Base-by-base conservation (phyloP, 495 filamentous ascomycete species). In the Melanomma pulvis-pyrius region DNA sequence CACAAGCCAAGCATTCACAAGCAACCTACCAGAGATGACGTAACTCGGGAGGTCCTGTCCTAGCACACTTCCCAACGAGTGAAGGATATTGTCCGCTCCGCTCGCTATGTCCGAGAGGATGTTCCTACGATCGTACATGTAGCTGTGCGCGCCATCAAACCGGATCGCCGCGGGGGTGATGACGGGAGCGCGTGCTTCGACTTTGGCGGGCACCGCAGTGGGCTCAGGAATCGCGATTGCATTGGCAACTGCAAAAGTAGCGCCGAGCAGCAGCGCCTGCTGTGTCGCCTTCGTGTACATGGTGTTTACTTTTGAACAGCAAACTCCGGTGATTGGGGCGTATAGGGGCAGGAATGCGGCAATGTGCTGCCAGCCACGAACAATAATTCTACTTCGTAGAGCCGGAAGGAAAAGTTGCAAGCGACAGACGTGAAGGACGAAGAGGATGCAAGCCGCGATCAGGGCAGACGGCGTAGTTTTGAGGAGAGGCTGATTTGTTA, bases 91-190 rank as follows among this genome's bases (percentile, higher is more conserved):
- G 34, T 63, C 67, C 0, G 50, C 66, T 3, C 61, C 70, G 26
- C 62, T 67, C 12, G 47, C 62, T 47, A 69, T 69, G 54, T 72
- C 66, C 13, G 51, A 59, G 2, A 72, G 0, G 1, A 72, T 48
- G 66, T 72, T 61, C 32, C 70, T 29, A 19, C 62, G 50, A n/a
- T 71, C 28, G 30, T 60, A 56, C 19, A 56, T 24, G 52, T 67
- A 71, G 59, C 69, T 71, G 36, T 58, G 60, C 17, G 47, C 1
- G 26, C 59, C 53, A 36, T 67, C 25, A 59, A 67, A 67, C 30
- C 59, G 56, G 41, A 71, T 59, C 21, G 62, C 69, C 12, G 69
- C 69, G 15, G 69, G 69, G 2, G 69, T 71, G 56, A 68, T 41
- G 12, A 68, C 32, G 0, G 69, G 69, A 1, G 54, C 69, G 34